Percentiles rank a stretch among this genome's conserved stretches.
Evolutionary conservation across 1,139 yeast species (phyloP).

Genomic region (Hemisphaericaspora subhashii): DNA sequence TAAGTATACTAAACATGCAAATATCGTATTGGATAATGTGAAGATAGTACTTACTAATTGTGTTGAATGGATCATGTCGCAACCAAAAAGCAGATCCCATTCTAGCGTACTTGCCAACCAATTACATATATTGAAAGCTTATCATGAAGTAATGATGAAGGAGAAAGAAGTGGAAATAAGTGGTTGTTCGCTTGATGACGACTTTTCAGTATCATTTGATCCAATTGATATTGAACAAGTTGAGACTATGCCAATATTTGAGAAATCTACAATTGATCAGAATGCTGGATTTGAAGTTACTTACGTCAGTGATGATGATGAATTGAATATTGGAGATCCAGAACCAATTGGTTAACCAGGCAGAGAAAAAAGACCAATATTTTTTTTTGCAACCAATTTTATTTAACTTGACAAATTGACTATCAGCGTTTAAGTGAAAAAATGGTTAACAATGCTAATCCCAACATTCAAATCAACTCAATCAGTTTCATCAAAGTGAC

Average conservation of each 20-base stretch:
- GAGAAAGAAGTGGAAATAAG: no score
- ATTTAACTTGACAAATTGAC: no score
- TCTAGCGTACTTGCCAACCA: neutral
- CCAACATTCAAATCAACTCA: constrained; percentile 3
- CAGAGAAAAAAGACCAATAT: neutral
- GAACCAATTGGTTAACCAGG: neutral
- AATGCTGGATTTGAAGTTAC: constrained; percentile 11
- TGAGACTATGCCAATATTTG: constrained; percentile 7
- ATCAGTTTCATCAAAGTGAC: constrained; percentile 8
- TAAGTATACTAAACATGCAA: constrained; percentile 7
- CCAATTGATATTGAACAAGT: constrained; percentile 2
- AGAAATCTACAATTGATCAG: constrained; percentile 1
- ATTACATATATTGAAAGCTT: neutral
- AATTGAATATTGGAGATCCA: constrained; percentile 3
- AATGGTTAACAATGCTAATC: neutral
- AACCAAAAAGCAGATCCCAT: constrained; percentile 4
- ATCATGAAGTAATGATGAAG: constrained; percentile 1
- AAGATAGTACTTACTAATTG: constrained; percentile 6
- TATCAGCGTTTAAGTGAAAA: constrained; percentile 3
- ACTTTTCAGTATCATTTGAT: constrained; percentile 7
- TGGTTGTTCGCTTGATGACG: neutral
- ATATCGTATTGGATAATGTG: constrained; percentile 4
- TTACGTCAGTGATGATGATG: constrained; percentile 2
- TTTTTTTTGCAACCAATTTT: constrained; percentile 10
- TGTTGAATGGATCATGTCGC: constrained; percentile 14